A percentile compares a stretch with the other conserved stretches of the same genome.
Evolutionary conservation across 495 filamentous ascomycete species (phyloP).

Genomic region (Parachaetomium inaequale): DNA sequence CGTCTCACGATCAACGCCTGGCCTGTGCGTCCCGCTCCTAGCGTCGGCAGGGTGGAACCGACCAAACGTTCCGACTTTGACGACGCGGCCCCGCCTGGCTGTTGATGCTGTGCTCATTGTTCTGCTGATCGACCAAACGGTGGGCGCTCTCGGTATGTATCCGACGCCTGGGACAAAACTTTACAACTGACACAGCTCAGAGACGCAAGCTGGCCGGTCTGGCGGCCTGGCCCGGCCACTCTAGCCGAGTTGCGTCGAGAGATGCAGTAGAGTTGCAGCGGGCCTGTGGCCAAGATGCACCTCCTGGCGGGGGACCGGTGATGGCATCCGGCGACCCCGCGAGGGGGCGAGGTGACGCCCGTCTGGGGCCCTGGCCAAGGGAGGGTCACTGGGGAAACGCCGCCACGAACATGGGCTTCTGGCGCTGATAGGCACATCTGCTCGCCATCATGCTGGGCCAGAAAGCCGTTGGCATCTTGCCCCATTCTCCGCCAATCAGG

Average conservation of each 20-base stretch:
- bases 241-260: background rate
- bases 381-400: background rate
- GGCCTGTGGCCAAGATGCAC: background rate
- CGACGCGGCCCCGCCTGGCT: background rate
- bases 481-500: too few species aligned
- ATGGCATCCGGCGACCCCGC: conserved; percentile 1
- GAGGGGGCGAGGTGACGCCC: background rate
- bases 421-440: background rate
- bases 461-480: too few species aligned
- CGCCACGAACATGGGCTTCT: background rate
- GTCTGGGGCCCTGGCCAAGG: background rate
- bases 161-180: background rate
- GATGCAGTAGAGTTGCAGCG: conserved; percentile 5
- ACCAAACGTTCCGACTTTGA: background rate
- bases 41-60: conserved; percentile 5
- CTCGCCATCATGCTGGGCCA: too few species aligned
- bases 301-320: background rate
- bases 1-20: conserved; percentile 17
- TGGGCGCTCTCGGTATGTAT: background rate
- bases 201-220: background rate
- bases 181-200: background rate
- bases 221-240: background rate
- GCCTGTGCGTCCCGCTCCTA: conserved; percentile 20
- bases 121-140: background rate
- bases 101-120: background rate